A percentile compares a stretch with the other conserved stretches of the same genome.
Evolutionary conservation across 768 basidiomycete genomes (phyloP).

Genomic region (Cyclocybe cylindracea): DNA sequence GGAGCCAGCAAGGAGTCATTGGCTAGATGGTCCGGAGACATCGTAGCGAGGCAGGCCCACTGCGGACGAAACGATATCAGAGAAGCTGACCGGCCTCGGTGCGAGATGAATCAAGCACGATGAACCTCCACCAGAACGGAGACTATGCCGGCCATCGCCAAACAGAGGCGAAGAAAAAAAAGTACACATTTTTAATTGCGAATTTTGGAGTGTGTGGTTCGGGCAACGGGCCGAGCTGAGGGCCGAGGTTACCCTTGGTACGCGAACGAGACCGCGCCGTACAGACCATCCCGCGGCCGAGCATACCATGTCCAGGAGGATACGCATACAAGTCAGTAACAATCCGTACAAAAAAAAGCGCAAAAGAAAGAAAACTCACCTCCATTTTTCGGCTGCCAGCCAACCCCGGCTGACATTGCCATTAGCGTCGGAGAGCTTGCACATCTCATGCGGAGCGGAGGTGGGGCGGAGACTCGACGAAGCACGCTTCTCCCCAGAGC

Average conservation of each 20-base stretch:
- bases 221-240: not conserved
- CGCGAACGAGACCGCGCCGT: constrained; percentile 92
- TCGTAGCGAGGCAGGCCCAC: no score
- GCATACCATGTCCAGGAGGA: constrained; percentile 87
- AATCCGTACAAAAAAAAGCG: not conserved
- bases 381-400: constrained; percentile 99
- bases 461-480: constrained; percentile 50
- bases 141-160: no score
- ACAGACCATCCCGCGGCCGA: constrained; percentile 90
- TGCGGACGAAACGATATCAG: no score
- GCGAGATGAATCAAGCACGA: no score
- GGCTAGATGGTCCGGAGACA: no score
- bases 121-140: no score
- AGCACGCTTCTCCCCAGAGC: constrained; percentile 43
- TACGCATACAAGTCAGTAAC: constrained; percentile 24
- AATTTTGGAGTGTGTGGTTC: no score
- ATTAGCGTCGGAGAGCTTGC: constrained; percentile 73
- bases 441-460: constrained; percentile 74
- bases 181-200: no score
- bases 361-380: constrained; percentile 44
- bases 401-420: constrained; percentile 88
- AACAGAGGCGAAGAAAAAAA: no score
- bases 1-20: no score
- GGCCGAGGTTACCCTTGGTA: constrained; percentile 70
- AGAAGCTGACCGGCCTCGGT: no score